Base-by-base conservation (phyloP, 306 rosid species). In the Benincasa hispida region DNA sequence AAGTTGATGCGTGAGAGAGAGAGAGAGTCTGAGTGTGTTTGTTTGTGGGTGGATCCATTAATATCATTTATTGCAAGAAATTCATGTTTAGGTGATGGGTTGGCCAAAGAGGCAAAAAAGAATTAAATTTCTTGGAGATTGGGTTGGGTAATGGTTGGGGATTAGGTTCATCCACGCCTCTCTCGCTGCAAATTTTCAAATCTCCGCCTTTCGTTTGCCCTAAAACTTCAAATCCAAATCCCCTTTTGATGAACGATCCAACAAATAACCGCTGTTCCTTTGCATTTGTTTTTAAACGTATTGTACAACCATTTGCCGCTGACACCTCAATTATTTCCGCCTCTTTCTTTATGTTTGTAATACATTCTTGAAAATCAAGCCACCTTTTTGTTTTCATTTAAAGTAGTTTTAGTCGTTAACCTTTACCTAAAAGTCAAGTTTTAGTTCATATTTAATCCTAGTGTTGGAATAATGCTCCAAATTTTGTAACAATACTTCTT, bases 151-250 rank as follows among this genome's bases (percentile, higher is more conserved):
- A 24, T 80, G 63, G 91, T 83, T 88, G 88, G 86, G 56, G 27
- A 84, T 87, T 91, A 80, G 97, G 90, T 81, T 47, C 50, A 72
- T 75, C 80, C 83, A 82, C 79, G 84, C 77, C 60, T 25, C 55
- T 76, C 81, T 80, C 14, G 24, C 83, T 60, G 50, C 72, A 74
- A 11, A 15, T 2, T 13, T 39, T 19, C 54, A 75, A 39, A 30
- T 75, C 50, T 15, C 17, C 41, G 22, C 14, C 27, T 18, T 51
- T 24, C 47, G 0, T 74, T 72, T 24, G 19, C 59, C 24, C 41
- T 45, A 48, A 70, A 19, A 5, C 41, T 15, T 45, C 1, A 21
- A 21, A 45, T 2, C 32, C 4, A 21, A 21, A 45, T 2, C 32
- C 27, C 13, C 1, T 32, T 61, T 61, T 7, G 10, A 58, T 24